Percentiles rank a stretch among this genome's conserved stretches.
phyloP scores from a whole-genome alignment of 495 filamentous ascomycete genomes.

The Neurospora sp. region DNA sequence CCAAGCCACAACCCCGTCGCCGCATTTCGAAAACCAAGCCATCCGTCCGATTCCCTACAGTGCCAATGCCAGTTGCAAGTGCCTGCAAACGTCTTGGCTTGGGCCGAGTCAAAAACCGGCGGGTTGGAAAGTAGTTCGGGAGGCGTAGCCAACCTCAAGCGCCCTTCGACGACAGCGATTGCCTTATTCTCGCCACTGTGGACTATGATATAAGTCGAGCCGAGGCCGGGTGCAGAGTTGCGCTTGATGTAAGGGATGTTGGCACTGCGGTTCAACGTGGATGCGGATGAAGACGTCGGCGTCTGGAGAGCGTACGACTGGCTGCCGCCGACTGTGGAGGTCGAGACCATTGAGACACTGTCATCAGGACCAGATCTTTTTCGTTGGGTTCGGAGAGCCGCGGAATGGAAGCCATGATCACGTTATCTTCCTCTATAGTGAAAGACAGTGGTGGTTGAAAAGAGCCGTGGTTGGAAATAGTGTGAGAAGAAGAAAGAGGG shows the following conservation, averaged over 20 bases:
- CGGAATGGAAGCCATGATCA: neutral
- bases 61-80: neutral
- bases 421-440: neutral
- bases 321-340: neutral
- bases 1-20: neutral
- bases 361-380: neutral
- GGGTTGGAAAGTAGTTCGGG: neutral
- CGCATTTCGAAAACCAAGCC: neutral
- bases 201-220: neutral
- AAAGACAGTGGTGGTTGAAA: neutral
- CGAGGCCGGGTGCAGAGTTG: neutral
- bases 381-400: neutral
- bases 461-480: neutral
- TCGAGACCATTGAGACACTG: neutral
- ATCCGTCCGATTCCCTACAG: neutral
- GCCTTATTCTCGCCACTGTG: neutral
- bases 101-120: neutral
- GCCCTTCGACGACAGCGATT: neutral
- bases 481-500: neutral
- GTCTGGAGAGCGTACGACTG: neutral
- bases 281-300: neutral
- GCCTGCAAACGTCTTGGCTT: neutral
- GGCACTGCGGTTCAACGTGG: neutral
- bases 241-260: neutral
- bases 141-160: fast-evolving